phyloP scores from a whole-genome alignment of 306 rosid species.

The Pyrus pyrifolia region DNA sequence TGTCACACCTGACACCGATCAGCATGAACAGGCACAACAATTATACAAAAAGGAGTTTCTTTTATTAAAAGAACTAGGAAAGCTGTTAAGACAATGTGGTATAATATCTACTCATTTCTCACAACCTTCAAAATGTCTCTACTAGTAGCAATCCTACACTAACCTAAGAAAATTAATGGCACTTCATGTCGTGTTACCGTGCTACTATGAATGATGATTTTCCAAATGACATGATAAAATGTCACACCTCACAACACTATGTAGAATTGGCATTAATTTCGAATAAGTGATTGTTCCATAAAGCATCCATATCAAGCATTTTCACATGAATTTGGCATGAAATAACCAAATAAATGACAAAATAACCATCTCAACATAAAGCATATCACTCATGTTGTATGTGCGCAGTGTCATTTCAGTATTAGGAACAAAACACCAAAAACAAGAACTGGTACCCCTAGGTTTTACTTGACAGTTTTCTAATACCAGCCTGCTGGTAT shows the following conservation, averaged over 20 bases:
- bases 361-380: not conserved
- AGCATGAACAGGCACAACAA: conserved; percentile 6
- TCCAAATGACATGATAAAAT: not conserved
- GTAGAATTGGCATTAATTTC: not conserved
- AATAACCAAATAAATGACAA: not conserved
- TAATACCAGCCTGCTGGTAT: not conserved
- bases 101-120: conserved; percentile 6
- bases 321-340: not conserved
- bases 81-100: not conserved
- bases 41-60: not conserved
- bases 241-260: not conserved
- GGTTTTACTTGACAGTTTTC: not conserved
- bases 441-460: not conserved
- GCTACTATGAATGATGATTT: not conserved
- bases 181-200: not conserved
- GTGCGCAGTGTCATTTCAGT: not conserved
- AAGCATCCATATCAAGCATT: not conserved
- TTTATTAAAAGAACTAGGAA: not conserved
- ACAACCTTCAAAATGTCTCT: conserved; percentile 4
- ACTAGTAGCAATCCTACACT: not conserved
- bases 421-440: not conserved
- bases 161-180: not conserved
- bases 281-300: not conserved
- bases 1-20: conserved; percentile 67
- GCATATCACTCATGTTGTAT: not conserved